Conservation (phyloP, 2,329 filamentous ascomycete genomes). For the Albifimbria verrucaria region DNA sequence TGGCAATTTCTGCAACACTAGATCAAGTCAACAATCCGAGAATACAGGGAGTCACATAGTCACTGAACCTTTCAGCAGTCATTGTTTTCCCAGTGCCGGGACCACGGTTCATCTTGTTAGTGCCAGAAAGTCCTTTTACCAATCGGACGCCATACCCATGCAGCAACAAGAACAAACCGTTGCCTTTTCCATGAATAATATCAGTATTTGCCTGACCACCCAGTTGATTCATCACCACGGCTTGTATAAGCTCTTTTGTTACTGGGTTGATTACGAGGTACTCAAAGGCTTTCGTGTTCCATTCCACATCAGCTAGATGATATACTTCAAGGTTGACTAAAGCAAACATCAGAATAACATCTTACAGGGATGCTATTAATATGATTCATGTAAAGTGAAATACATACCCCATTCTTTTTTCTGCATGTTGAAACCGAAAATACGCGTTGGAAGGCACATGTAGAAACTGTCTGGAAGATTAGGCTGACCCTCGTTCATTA, state of each 20-base stretch:
- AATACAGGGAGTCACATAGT: too few relatives aligned
- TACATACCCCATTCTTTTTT: slow-evolving; percentile 3
- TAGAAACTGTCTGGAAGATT: neutral
- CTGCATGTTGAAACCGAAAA: slow-evolving; percentile 1
- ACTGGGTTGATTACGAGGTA: neutral
- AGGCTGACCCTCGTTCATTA: neutral
- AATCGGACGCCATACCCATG: too few relatives aligned
- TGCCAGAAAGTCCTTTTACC: too few relatives aligned
- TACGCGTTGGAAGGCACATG: slow-evolving; percentile 1
- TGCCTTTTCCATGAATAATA: slow-evolving; percentile 1
- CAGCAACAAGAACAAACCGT: neutral
- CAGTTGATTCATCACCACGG: neutral
- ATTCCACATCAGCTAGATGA: neutral
- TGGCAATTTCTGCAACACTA: neutral
- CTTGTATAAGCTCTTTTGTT: neutral
- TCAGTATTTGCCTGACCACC: neutral
- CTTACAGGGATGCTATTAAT: neutral
- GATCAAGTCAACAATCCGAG: too few relatives aligned
- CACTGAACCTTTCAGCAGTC: neutral
- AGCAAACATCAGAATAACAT: neutral
- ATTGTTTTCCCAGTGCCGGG: neutral
- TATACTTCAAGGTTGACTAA: neutral
- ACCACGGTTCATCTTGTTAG: too few relatives aligned
- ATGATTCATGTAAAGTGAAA: neutral
- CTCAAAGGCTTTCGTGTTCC: neutral